phyloP scores from a whole-genome alignment of 2,329 filamentous ascomycete species.

The Penicillium sp. region DNA sequence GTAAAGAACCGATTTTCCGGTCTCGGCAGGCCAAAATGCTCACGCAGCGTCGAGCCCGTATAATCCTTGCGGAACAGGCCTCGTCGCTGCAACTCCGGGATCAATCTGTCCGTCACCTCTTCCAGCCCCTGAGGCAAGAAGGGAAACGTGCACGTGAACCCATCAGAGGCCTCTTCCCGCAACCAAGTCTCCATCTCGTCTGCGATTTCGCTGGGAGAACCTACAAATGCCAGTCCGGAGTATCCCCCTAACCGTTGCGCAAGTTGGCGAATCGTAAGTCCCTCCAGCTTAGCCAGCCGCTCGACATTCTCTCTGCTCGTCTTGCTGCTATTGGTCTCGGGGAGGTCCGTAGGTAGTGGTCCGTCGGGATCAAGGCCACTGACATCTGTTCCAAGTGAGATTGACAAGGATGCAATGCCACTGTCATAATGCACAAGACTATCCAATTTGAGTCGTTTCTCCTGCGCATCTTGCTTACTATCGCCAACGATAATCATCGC shows the following conservation, averaged over 20 bases:
- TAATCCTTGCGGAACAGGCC: slow-evolving; percentile 53
- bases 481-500: slow-evolving; percentile 51
- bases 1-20: slow-evolving; percentile 41
- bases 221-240: slow-evolving; percentile 50
- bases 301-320: slow-evolving; percentile 44
- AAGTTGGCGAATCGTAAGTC: slow-evolving; percentile 50
- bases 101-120: slow-evolving; percentile 44
- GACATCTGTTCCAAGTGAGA: slow-evolving; percentile 47
- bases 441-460: slow-evolving; percentile 49
- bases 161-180: slow-evolving; percentile 46
- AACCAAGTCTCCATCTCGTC: slow-evolving; percentile 51
- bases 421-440: slow-evolving; percentile 54
- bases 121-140: slow-evolving; percentile 51
- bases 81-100: slow-evolving; percentile 51
- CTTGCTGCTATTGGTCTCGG: slow-evolving; percentile 54
- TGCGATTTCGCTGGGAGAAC: slow-evolving; percentile 47
- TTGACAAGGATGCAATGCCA: slow-evolving; percentile 51
- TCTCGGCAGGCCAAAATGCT: slow-evolving; percentile 52
- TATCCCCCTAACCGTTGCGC: slow-evolving; percentile 51
- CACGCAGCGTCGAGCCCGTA: slow-evolving; percentile 49
- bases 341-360: slow-evolving; percentile 47
- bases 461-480: slow-evolving; percentile 46
- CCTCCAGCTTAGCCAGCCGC: slow-evolving; percentile 43
- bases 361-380: slow-evolving; percentile 48
- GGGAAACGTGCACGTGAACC: slow-evolving; percentile 50